Percentiles rank a stretch among this genome's conserved stretches.
Evolutionary conservation across 768 basidiomycete genomes (phyloP).

Genomic region (Mycena metata): DNA sequence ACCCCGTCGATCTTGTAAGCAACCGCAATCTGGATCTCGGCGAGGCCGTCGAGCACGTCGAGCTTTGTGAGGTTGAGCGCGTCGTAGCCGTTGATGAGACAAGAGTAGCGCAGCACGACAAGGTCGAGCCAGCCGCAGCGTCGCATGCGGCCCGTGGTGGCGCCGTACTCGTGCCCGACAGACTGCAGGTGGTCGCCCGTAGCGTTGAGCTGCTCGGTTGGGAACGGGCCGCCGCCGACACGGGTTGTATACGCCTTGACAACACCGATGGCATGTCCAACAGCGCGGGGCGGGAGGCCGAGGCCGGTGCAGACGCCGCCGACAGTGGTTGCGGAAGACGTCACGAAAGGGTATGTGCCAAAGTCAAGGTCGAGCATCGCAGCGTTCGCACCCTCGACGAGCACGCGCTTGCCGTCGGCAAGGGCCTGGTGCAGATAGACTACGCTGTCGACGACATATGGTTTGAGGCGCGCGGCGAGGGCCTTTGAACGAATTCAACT

Average conservation of each 20-base stretch:
- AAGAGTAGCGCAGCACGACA: conserved; percentile 93
- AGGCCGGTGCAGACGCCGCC: conserved; percentile 98
- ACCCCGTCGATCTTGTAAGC: conserved; percentile 85
- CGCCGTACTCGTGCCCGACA: conserved; percentile 92
- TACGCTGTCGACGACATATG: conserved; percentile 92
- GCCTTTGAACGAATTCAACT: conserved; percentile 56
- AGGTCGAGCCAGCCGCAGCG: conserved; percentile 99
- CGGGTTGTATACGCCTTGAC: conserved; percentile 98
- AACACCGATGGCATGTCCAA: conserved; percentile 92
- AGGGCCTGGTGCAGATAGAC: conserved; percentile 88
- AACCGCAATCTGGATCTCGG: conserved; percentile 90
- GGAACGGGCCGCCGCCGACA: conserved; percentile 99
- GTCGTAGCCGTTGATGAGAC: conserved; percentile 96
- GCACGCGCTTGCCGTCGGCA: conserved; percentile 78
- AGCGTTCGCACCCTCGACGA: conserved; percentile 98
- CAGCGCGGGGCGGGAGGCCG: conserved; percentile 92
- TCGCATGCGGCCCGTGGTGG: conserved; percentile 91
- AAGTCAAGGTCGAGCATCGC: conserved; percentile 99
- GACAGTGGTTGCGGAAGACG: conserved; percentile 92
- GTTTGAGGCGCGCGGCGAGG: conserved; percentile 86
- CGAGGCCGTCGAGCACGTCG: conserved; percentile 87
- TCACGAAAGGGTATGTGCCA: conserved; percentile 98
- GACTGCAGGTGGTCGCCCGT: conserved; percentile 92
- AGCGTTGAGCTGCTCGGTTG: conserved; percentile 94
- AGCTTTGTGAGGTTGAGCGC: conserved; percentile 95